Conservation (phyloP, 345 rosid species). For the Brassica rapa region DNA sequence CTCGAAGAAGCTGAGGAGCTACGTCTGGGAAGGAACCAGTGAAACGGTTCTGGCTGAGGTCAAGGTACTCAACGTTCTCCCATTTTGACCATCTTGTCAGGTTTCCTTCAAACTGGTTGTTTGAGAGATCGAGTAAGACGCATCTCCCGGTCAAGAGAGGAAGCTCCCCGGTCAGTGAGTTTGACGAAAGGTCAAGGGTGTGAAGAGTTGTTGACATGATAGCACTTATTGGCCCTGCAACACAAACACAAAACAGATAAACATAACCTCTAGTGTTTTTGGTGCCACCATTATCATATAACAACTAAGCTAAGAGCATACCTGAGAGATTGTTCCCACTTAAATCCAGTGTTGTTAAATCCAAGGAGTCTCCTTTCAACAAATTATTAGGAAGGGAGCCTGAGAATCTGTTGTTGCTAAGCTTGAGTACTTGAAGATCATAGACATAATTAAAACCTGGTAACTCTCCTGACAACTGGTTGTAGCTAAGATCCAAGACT, state of each 20-base stretch:
- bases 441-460: slow-evolving; percentile 89
- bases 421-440: slow-evolving; percentile 88
- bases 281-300: not conserved
- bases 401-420: slow-evolving; percentile 81
- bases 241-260: slow-evolving; percentile 17
- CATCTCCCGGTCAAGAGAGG: slow-evolving; percentile 86
- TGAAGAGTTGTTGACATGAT: slow-evolving; percentile 79
- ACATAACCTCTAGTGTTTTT: not conserved
- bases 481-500: slow-evolving; percentile 90
- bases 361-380: slow-evolving; percentile 85
- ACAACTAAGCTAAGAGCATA: slow-evolving; percentile 29
- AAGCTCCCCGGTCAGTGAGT: slow-evolving; percentile 76
- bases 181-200: slow-evolving; percentile 76
- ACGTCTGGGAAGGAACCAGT: slow-evolving; percentile 74
- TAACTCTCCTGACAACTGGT: slow-evolving; percentile 84
- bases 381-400: slow-evolving; percentile 85
- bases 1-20: slow-evolving; percentile 75
- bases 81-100: slow-evolving; percentile 71
- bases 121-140: slow-evolving; percentile 79
- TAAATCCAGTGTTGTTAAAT: slow-evolving; percentile 77
- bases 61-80: slow-evolving; percentile 82
- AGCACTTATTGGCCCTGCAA: slow-evolving; percentile 74
- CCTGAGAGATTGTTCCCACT: slow-evolving; percentile 97
- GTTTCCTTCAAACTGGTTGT: slow-evolving; percentile 80
- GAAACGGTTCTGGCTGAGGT: slow-evolving; percentile 82